Evolutionary conservation across 2,329 filamentous ascomycete species (phyloP).

Genomic region (Plectosphaerella cucumerina): DNA sequence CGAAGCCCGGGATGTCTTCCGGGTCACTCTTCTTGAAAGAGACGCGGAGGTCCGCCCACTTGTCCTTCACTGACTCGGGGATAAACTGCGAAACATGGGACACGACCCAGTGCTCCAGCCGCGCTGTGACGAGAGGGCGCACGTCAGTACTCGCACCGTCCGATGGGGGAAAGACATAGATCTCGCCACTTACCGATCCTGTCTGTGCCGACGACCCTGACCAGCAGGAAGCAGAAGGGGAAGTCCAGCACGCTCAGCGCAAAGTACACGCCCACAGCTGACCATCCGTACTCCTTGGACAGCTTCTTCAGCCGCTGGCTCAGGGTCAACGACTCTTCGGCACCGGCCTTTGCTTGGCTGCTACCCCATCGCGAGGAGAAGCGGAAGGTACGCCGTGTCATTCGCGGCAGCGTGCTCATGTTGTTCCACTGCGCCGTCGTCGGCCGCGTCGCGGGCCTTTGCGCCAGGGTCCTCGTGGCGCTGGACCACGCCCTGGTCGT

Average conservation of each 20-base stretch:
- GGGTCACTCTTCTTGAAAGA: slow-evolving; percentile 42
- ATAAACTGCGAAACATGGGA: slow-evolving; percentile 54
- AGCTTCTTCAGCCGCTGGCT: slow-evolving; percentile 76
- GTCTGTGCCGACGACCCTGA: slow-evolving; percentile 78
- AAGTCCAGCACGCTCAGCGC: slow-evolving; percentile 82
- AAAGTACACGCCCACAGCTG: slow-evolving; percentile 87
- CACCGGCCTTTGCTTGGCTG: neutral
- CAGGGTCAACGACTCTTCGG: slow-evolving; percentile 43
- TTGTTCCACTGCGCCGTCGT: no score
- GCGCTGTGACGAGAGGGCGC: slow-evolving; percentile 32
- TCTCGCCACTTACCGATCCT: slow-evolving; percentile 60
- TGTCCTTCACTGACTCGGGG: slow-evolving; percentile 53
- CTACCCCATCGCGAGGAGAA: slow-evolving; percentile 10
- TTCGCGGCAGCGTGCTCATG: neutral
- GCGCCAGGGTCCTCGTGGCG: neutral
- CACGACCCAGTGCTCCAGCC: slow-evolving; percentile 64
- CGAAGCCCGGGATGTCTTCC: slow-evolving; percentile 34
- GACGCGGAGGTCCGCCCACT: slow-evolving; percentile 44
- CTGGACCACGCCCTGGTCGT: neutral
- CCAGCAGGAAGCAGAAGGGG: slow-evolving; percentile 89
- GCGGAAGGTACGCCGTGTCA: slow-evolving; percentile 10
- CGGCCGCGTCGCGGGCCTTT: no score
- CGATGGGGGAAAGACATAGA: neutral
- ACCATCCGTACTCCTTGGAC: slow-evolving; percentile 90
- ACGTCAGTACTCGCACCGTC: slow-evolving; percentile 1